phyloP scores from a whole-genome alignment of 345 rosid genomes.

The Dipteronia sinensis region DNA sequence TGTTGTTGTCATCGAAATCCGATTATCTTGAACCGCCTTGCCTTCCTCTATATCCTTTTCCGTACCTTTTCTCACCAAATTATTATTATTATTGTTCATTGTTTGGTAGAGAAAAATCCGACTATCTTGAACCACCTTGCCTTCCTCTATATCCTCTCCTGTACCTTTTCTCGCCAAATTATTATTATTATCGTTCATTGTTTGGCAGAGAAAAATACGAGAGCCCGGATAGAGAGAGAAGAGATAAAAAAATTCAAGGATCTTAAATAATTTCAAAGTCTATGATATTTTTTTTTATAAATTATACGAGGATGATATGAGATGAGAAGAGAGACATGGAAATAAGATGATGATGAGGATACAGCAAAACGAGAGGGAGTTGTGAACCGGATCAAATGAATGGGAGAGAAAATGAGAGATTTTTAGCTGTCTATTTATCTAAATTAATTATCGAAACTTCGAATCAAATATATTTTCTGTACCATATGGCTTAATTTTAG shows the following conservation, averaged over 20 bases:
- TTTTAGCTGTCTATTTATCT: not conserved
- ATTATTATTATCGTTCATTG: not conserved
- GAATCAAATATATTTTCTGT: too few relatives aligned
- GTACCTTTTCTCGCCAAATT: not conserved
- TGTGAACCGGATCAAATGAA: not conserved
- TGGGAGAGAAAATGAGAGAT: not conserved
- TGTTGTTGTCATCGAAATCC: not conserved
- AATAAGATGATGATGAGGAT: not conserved
- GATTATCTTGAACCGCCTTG: not conserved
- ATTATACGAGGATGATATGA: not conserved
- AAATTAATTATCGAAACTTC: too few relatives aligned
- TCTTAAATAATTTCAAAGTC: too few relatives aligned
- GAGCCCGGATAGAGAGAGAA: not conserved
- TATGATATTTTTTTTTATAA: too few relatives aligned
- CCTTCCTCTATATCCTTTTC: not conserved
- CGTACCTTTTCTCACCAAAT: not conserved
- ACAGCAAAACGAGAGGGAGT: not conserved
- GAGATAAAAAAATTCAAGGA: not conserved
- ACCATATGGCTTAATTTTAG: too few relatives aligned
- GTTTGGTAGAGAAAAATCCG: too few relatives aligned
- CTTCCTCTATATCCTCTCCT: not conserved
- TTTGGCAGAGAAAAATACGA: not conserved
- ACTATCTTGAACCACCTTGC: not conserved
- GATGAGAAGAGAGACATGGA: not conserved
- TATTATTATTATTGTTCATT: not conserved